These are phyloP conservation scores for Salvia sclarea DNA, from an alignment of 305 asterid species.

Conservation along the genomic window DNA sequence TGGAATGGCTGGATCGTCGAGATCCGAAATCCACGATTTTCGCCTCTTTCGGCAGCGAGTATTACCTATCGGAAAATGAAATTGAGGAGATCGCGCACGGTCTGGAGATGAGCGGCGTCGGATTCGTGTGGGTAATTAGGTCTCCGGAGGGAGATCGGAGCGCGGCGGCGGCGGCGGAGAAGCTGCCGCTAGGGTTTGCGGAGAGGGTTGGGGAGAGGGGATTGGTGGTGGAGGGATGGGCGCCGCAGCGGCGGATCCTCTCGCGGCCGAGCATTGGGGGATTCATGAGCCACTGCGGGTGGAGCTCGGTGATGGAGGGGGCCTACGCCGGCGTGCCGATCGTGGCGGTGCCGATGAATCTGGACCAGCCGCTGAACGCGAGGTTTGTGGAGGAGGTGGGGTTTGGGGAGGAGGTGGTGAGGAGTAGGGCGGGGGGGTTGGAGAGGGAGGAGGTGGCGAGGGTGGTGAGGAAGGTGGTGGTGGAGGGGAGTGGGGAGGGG, in stretches of 20 bases:
- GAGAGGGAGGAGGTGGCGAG: constrained; percentile 46
- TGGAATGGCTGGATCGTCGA: constrained; percentile 48
- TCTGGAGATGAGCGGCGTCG: constrained; percentile 46
- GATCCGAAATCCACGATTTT: constrained; percentile 46
- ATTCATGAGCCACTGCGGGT: constrained; percentile 60
- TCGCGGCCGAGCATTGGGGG: constrained; percentile 48
- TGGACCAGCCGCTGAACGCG: constrained; percentile 64
- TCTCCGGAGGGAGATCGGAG: constrained; percentile 36
- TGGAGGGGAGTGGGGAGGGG: constrained; percentile 36
- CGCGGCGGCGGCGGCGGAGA: background rate
- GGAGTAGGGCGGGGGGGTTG: constrained; percentile 39
- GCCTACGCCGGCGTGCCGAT: constrained; percentile 46
- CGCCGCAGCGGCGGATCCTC: constrained; percentile 47
- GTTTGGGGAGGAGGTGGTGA: constrained; percentile 53
- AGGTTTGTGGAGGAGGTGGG: constrained; percentile 51
- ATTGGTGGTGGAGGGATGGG: constrained; percentile 52
- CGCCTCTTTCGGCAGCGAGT: constrained; percentile 54
- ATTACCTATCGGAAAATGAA: constrained; percentile 46
- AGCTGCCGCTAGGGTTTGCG: constrained; percentile 46
- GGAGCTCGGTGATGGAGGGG: constrained; percentile 57
- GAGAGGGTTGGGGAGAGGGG: constrained; percentile 45
- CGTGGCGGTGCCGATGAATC: constrained; percentile 54
- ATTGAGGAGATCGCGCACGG: constrained; percentile 54
- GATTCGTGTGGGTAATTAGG: constrained; percentile 58
- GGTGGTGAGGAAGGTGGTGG: constrained; percentile 45